These are phyloP conservation scores for Syncephalis plumigaleata DNA, from an alignment of 371 early-diverging fungal genomes.

Conservation along the genomic window DNA sequence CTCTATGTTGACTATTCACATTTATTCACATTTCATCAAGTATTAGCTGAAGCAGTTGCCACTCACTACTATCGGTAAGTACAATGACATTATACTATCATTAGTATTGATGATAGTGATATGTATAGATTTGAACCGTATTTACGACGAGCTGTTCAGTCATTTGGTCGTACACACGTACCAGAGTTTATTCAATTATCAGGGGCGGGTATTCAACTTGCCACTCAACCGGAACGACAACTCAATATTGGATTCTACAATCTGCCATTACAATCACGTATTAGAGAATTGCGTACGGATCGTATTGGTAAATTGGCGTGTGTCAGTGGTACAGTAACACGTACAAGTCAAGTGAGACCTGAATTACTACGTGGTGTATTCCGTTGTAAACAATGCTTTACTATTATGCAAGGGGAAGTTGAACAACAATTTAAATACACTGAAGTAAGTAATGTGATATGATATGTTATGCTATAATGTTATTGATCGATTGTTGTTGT, in stretches of 20 bases:
- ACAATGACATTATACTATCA: no score
- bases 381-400: constrained; percentile 82
- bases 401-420: constrained; percentile 56
- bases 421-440: constrained; percentile 96
- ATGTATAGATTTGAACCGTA: constrained; percentile 59
- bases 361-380: constrained; percentile 91
- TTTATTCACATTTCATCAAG: not conserved
- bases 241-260: constrained; percentile 65
- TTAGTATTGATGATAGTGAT: no score
- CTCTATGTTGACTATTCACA: constrained; percentile 1
- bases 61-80: not conserved
- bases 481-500: no score
- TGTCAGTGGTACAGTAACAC: constrained; percentile 93
- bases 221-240: constrained; percentile 23
- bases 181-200: constrained; percentile 37
- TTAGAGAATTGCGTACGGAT: constrained; percentile 80
- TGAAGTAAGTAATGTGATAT: constrained; percentile 41
- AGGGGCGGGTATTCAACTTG: not conserved
- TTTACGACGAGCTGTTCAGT: constrained; percentile 68
- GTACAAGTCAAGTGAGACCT: constrained; percentile 96
- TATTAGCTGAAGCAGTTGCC: not conserved
- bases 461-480: no score
- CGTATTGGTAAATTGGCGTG: constrained; percentile 76
- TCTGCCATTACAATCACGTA: constrained; percentile 32
- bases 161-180: constrained; percentile 43